Conservation (phyloP, 257 asterid species). For the Dorcoceras hygrometricum region DNA sequence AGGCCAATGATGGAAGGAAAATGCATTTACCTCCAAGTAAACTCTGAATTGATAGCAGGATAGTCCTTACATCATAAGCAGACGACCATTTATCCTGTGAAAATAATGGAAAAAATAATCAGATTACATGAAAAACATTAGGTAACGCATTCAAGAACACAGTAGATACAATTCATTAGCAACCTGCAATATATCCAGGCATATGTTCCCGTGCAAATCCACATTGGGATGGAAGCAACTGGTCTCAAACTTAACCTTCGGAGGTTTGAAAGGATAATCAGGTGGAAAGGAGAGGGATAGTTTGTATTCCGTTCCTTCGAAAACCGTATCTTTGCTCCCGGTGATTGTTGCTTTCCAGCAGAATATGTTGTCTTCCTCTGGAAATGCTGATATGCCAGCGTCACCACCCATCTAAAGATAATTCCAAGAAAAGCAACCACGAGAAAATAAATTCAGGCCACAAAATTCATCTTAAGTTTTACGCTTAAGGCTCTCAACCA, state of each 20-base stretch:
- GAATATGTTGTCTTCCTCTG: slow-evolving; percentile 93
- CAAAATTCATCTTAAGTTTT: neutral
- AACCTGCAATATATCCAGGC: slow-evolving; percentile 94
- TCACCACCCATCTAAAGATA: slow-evolving; percentile 76
- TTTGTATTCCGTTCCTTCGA: slow-evolving; percentile 93
- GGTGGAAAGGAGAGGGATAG: slow-evolving; percentile 68
- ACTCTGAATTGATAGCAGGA: slow-evolving; percentile 83
- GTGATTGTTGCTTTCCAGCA: slow-evolving; percentile 89
- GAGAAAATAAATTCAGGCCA: neutral
- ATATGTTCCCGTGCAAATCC: slow-evolving; percentile 75
- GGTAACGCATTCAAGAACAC: neutral
- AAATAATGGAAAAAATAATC: neutral
- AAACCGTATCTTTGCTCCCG: slow-evolving; percentile 89
- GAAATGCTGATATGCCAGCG: slow-evolving; percentile 87
- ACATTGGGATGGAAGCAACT: slow-evolving; percentile 95
- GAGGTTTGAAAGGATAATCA: slow-evolving; percentile 89
- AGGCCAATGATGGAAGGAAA: neutral
- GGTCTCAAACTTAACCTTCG: slow-evolving; percentile 89
- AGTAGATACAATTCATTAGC: neutral
- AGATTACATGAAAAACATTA: neutral
- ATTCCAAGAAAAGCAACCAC: neutral
- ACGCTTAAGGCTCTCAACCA: neutral
- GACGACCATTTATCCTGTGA: slow-evolving; percentile 92
- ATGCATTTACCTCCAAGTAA: slow-evolving; percentile 76
- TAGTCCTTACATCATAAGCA: slow-evolving; percentile 94